Base-by-base conservation (phyloP, 768 basidiomycete genomes). In the Boletellus sp. region DNA sequence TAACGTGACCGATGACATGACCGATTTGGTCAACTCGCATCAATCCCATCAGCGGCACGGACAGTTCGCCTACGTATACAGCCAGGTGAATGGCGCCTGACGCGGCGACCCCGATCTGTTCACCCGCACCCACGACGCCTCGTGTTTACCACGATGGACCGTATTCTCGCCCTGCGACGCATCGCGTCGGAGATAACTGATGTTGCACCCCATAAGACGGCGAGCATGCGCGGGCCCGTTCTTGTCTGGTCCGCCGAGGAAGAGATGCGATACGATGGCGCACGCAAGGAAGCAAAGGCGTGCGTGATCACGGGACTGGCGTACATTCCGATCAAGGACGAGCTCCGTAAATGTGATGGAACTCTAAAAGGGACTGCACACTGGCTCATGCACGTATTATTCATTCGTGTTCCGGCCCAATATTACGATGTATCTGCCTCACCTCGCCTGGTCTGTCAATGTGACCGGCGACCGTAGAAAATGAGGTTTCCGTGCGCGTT, bases 401-500 rank as follows among this genome's bases (percentile, higher is more conserved):
- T 57, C 42, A 47, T 50, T 57, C 50, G 50, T 47, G 58, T 54
- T 54, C 62, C 54, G 46, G 42, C 37, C 45, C 17, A 46, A 57
- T 48, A 48, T 45, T 54, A 41, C 55, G 53, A 64, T 50, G 43
- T 58, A 59, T 59, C 57, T 62, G 65, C 70, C 70, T 73, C 68
- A 55, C 72, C 63, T 65, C 59, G 52, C 58, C 66, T 56, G 63
- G 61, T 57, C 60, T 60, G 64, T 54, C 55, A 66, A 60, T 60
- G 64, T 63, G 52, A 64, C 56, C 56, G 65, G 65, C 46, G 64
- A 65, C 58, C 57, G 56, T 37, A 58, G 64, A 63, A 48, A 72
- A 71, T 63, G 73, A 59, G 70, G 66, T 63, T 67, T 64, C 60
- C 73, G 65, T 72, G 71, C 65, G 63, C 63, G 51, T 61, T 62